Base-by-base conservation (phyloP, 768 basidiomycete genomes). In the Gyrodon lividus region DNA sequence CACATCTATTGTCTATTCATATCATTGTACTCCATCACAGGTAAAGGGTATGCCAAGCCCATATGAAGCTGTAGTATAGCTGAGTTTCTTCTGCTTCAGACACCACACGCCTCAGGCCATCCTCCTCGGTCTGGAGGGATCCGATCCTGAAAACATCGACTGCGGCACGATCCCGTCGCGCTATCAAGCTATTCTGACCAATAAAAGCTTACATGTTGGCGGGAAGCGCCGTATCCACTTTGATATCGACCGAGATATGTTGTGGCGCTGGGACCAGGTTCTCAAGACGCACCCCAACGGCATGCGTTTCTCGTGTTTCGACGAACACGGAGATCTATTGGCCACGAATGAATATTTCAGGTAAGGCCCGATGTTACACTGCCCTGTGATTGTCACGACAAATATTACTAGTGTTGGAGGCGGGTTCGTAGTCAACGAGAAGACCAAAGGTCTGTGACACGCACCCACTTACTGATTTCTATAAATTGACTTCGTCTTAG, bases 321-420 rank as follows among this genome's bases (percentile, higher is more conserved):
- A 78, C 47, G 75, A 79, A 41, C 75, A 87, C n/a, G 95, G 95
- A 2, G 83, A 90, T 56, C 71, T 98, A 53, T 74, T 98, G 51
- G 95, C 95, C 1, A 94, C 92, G 12, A 98, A 98, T 59, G 90
- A 94, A 65, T 98, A 96, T 62, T 97, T 91, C 65, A 92, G 83
- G 79, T 77, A 58, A 37, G 54, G 43, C 19, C 35, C 41, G 10
- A 3, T 14, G 1, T 34, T 12, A 1, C 12, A 43, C 42, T 8
- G 16, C 6, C 28, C 14, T 24, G 6, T 31, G 3, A 20, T 39
- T 28, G 16, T 23, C 44, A 46, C 23, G 2, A 41, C 33, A 3
- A 46, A 31, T 14, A 22, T 19, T 24, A 42, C 23, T 42, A 83
- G 89, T 48, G 92, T 97, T 43, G 92, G 93, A 2, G 93, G 93